These are phyloP conservation scores for Sedum album DNA, from an alignment of 164 flowering plant species.

Conservation along the genomic window DNA sequence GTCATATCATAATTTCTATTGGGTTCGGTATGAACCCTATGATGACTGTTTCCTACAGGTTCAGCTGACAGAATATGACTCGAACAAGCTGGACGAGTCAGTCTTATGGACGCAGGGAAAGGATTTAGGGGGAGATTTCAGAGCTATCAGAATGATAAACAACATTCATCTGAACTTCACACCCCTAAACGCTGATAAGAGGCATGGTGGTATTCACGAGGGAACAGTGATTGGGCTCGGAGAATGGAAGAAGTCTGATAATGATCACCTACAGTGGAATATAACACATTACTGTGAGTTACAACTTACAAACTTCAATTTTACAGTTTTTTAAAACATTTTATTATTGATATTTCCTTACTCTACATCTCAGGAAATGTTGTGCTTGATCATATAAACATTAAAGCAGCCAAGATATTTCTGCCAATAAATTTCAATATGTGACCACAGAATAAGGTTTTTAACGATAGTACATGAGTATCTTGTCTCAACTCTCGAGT, in stretches of 20 bases:
- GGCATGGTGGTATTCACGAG: background rate
- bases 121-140: background rate
- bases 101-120: background rate
- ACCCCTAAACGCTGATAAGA: background rate
- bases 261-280: background rate
- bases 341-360: background rate
- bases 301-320: background rate
- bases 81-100: background rate
- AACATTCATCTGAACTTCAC: background rate
- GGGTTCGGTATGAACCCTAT: background rate
- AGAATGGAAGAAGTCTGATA: constrained; percentile 4
- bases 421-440: background rate
- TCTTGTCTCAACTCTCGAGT: background rate
- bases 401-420: background rate
- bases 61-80: background rate
- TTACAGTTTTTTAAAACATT: no score
- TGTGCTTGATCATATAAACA: no score
- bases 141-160: constrained; percentile 1
- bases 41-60: background rate
- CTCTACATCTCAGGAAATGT: background rate
- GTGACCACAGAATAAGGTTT: background rate
- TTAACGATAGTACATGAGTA: background rate
- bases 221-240: background rate
- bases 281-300: background rate
- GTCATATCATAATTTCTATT: background rate